Evolutionary conservation across 345 rosid genomes (phyloP).

Genomic region (Chamaenerion angustifolium): DNA sequence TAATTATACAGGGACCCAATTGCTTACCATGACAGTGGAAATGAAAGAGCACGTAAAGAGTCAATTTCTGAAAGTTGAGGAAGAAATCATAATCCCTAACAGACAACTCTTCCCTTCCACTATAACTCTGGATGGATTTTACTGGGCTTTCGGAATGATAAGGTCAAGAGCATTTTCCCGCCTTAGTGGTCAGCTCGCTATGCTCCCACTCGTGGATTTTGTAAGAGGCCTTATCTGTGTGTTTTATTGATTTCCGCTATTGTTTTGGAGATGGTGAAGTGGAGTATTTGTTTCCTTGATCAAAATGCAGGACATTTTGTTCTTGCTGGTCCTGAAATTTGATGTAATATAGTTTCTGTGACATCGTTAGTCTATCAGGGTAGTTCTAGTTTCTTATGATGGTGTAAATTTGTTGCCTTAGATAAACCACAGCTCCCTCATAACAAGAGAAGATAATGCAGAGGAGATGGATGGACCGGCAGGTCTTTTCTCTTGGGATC

Average conservation of each 20-base stretch:
- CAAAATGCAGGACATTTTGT: too few relatives aligned
- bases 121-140: slow-evolving; percentile 11
- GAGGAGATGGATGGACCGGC: slow-evolving; percentile 18
- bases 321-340: too few relatives aligned
- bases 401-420: slow-evolving; percentile 1
- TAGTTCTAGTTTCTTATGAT: not conserved
- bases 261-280: too few relatives aligned
- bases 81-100: slow-evolving; percentile 8
- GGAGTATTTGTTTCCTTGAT: too few relatives aligned
- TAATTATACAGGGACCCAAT: slow-evolving; percentile 8
- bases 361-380: not conserved
- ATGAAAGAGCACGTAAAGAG: slow-evolving; percentile 14
- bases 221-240: slow-evolving; percentile 1
- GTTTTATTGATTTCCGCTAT: too few relatives aligned
- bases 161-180: slow-evolving; percentile 15
- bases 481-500: slow-evolving; percentile 19
- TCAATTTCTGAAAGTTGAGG: slow-evolving; percentile 11
- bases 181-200: slow-evolving; percentile 12
- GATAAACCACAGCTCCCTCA: slow-evolving; percentile 13
- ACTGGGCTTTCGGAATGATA: slow-evolving; percentile 20
- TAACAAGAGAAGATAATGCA: slow-evolving; percentile 11
- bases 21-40: slow-evolving; percentile 10
- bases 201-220: slow-evolving; percentile 14
- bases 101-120: slow-evolving; percentile 11
- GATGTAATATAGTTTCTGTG: not conserved